phyloP scores from a whole-genome alignment of 208 protist species.

The Trypanosoma boissoni region DNA sequence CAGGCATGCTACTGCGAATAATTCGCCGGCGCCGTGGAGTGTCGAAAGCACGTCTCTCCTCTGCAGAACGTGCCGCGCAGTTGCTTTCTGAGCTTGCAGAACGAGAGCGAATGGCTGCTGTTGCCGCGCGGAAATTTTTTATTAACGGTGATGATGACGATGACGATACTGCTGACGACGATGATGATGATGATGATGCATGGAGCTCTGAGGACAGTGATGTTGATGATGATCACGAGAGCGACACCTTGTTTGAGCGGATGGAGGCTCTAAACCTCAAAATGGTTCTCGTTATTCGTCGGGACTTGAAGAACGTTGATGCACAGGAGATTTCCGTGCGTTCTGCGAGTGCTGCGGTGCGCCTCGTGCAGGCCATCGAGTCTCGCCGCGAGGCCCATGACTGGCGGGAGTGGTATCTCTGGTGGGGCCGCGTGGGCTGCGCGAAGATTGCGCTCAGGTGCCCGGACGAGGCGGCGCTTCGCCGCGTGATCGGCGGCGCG shows the following conservation, averaged over 20 bases:
- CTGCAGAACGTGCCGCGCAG: too few relatives aligned
- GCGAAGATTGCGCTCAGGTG: conserved; percentile 66
- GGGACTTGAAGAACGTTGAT: conserved; percentile 35
- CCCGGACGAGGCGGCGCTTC: conserved; percentile 28
- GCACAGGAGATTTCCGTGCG: conserved; percentile 42
- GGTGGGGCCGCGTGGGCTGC: conserved; percentile 66
- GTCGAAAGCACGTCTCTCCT: too few relatives aligned
- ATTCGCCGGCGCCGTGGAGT: too few relatives aligned
- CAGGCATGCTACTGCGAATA: too few relatives aligned
- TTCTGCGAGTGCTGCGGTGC: conserved; percentile 40
- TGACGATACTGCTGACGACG: neutral
- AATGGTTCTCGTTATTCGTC: conserved; percentile 70
- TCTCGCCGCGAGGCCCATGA: conserved; percentile 10
- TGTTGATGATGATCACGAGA: conserved; percentile 22
- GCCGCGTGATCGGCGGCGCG: conserved; percentile 20
- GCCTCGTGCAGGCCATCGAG: conserved; percentile 34
- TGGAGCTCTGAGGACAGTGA: conserved; percentile 18
- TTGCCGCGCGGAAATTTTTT: neutral
- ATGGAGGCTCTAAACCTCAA: conserved; percentile 60
- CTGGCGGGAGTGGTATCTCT: conserved; percentile 61
- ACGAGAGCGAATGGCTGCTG: neutral
- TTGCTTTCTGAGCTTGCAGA: too few relatives aligned
- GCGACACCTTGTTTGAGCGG: conserved; percentile 42
- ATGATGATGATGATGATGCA: conserved; percentile 7
- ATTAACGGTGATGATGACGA: neutral